A percentile compares a stretch with the other conserved stretches of the same genome.
Conservation (phyloP, 2,329 filamentous ascomycete species). For the Aspergillus fischeri region DNA sequence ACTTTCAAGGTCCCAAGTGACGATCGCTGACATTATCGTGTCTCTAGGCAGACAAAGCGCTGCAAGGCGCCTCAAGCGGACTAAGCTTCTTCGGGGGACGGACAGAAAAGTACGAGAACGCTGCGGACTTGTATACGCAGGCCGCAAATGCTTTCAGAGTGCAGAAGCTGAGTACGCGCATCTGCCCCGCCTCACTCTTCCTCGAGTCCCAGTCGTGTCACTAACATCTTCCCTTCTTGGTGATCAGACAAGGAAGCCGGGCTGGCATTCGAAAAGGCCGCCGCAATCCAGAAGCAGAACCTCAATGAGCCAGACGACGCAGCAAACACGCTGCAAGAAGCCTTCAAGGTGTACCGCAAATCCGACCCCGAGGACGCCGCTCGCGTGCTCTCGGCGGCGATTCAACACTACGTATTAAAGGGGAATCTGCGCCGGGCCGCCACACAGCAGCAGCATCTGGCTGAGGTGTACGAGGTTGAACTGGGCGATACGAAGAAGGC, state of each 20-base stretch:
- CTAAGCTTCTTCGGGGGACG: conserved; percentile 87
- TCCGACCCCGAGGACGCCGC: conserved; percentile 78
- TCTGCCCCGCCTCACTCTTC: background rate
- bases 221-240: background rate
- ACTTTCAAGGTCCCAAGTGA: conserved; percentile 15
- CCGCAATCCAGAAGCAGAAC: conserved; percentile 71
- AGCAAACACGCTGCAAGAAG: conserved; percentile 81
- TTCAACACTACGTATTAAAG: conserved; percentile 80
- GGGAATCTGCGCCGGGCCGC: conserved; percentile 90
- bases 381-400: conserved; percentile 71
- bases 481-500: conserved; percentile 74
- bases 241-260: conserved; percentile 74
- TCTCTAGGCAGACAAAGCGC: conserved; percentile 77
- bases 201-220: background rate
- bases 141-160: conserved; percentile 90
- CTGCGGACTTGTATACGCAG: conserved; percentile 80
- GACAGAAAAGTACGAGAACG: conserved; percentile 84
- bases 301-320: conserved; percentile 91
- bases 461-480: conserved; percentile 79
- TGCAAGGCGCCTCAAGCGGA: conserved; percentile 68
- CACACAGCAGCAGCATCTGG: conserved; percentile 83
- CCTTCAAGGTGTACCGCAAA: conserved; percentile 92
- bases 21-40: conserved; percentile 27
- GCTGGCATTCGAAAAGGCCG: conserved; percentile 79
- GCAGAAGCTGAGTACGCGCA: conserved; percentile 68